Percentiles rank a stretch among this genome's conserved stretches.
phyloP scores from a whole-genome alignment of 306 rosid species.

The Morella rubra region DNA sequence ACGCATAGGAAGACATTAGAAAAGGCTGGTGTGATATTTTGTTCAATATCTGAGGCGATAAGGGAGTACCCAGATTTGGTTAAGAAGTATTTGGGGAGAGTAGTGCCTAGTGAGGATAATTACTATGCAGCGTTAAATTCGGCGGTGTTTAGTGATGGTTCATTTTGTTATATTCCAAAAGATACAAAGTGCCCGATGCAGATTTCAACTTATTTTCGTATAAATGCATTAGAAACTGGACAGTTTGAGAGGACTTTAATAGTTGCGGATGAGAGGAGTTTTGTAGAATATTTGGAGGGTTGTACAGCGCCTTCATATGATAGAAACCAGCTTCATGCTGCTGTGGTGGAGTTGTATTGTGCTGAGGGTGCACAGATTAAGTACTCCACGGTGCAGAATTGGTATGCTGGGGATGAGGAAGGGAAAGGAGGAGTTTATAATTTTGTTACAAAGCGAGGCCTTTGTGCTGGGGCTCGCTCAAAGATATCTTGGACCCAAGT shows the following conservation, averaged over 20 bases:
- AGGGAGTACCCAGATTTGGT: conserved; percentile 78
- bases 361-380: conserved; percentile 79
- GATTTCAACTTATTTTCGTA: conserved; percentile 80
- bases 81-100: conserved; percentile 63
- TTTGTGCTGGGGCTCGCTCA: conserved; percentile 71
- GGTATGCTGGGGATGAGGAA: conserved; percentile 90
- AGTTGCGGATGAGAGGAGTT: conserved; percentile 85
- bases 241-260: conserved; percentile 93
- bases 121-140: conserved; percentile 79
- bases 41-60: conserved; percentile 87
- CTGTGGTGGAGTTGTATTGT: conserved; percentile 82
- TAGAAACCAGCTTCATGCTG: conserved; percentile 89
- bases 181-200: conserved; percentile 90
- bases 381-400: conserved; percentile 93
- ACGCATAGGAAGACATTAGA: conserved; percentile 80
- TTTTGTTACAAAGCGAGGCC: conserved; percentile 87
- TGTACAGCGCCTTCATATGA: conserved; percentile 95
- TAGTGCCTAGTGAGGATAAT: conserved; percentile 79
- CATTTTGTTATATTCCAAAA: conserved; percentile 79
- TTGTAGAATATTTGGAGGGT: conserved; percentile 90
- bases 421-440: conserved; percentile 84
- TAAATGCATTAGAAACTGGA: conserved; percentile 83
- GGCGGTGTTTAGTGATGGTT: conserved; percentile 88
- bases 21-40: conserved; percentile 78
- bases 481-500: conserved; percentile 95